phyloP scores from a whole-genome alignment of 1,139 yeast genomes.

The Diutina sp. region DNA sequence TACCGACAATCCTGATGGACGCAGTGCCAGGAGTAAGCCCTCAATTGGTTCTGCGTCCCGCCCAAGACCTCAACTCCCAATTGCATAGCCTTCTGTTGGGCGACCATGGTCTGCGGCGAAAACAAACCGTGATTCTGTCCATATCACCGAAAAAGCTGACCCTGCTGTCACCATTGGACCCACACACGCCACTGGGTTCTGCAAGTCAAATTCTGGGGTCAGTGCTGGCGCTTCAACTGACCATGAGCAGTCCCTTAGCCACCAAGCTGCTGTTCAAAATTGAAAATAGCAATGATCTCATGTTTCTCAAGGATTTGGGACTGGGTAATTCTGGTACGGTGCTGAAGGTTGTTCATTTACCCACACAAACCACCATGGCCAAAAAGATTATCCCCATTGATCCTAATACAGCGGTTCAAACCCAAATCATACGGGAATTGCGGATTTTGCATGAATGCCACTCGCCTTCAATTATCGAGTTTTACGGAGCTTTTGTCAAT shows the following conservation, averaged over 20 bases:
- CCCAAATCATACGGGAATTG: conserved; percentile 79
- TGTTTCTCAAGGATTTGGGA: conserved; percentile 69
- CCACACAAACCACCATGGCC: conserved; percentile 84
- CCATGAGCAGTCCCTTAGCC: conserved; percentile 17
- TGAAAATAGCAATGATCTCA: conserved; percentile 54
- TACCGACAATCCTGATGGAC: conserved; percentile 17
- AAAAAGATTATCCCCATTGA: conserved; percentile 81
- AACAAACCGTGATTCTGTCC: conserved; percentile 30
- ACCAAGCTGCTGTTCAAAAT: conserved; percentile 24
- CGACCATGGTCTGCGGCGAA: conserved; percentile 13
- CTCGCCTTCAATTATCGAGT: conserved; percentile 73
- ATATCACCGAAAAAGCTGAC: conserved; percentile 28
- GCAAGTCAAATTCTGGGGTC: conserved; percentile 8
- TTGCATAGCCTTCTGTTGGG: conserved; percentile 2
- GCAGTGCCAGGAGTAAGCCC: conserved; percentile 5
- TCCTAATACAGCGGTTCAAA: conserved; percentile 66
- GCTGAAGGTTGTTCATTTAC: conserved; percentile 75
- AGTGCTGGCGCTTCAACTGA: neutral
- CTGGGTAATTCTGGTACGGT: conserved; percentile 94
- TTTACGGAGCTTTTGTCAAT: conserved; percentile 77
- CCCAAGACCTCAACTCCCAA: neutral
- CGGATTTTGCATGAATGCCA: conserved; percentile 85
- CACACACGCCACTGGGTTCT: conserved; percentile 8
- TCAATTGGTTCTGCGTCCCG: neutral
- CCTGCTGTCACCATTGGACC: conserved; percentile 11